These are phyloP conservation scores for Lodderomyces pseudojiufengensis DNA, from an alignment of 1,139 yeast species.

Conservation along the genomic window DNA sequence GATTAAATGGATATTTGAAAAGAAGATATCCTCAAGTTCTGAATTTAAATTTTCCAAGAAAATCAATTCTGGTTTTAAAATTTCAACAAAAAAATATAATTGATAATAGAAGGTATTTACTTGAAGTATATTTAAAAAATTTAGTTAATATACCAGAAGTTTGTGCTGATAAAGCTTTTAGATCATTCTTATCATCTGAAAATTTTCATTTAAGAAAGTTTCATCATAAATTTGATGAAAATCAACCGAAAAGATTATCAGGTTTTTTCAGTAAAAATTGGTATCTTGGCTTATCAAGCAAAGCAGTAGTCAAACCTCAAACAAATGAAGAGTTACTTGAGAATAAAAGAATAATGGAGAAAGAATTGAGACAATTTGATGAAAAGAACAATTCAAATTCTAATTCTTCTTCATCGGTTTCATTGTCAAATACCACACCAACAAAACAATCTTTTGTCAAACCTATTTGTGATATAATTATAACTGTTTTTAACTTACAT, in stretches of 20 bases:
- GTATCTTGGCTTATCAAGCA: slow-evolving; percentile 40
- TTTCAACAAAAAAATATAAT: slow-evolving; percentile 59
- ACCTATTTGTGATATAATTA: slow-evolving; percentile 76
- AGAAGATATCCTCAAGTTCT: slow-evolving; percentile 49
- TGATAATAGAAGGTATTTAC: slow-evolving; percentile 59
- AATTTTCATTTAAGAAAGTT: slow-evolving; percentile 44
- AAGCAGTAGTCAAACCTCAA: slow-evolving; percentile 3
- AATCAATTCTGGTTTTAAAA: slow-evolving; percentile 55
- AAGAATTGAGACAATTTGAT: slow-evolving; percentile 39
- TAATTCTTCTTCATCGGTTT: slow-evolving; percentile 3
- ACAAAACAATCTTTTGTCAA: slow-evolving; percentile 49
- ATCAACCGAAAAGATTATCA: slow-evolving; percentile 9
- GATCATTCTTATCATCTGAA: slow-evolving; percentile 76
- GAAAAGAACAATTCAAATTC: slow-evolving; percentile 26
- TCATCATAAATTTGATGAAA: slow-evolving; percentile 25
- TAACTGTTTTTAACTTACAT: slow-evolving; percentile 66
- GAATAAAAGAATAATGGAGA: slow-evolving; percentile 40
- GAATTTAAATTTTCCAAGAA: slow-evolving; percentile 57
- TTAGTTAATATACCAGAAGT: slow-evolving; percentile 62
- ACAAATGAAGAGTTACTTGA: slow-evolving; percentile 12
- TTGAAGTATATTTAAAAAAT: slow-evolving; percentile 60
- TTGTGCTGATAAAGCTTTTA: slow-evolving; percentile 67
- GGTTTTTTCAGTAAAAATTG: slow-evolving; percentile 37
- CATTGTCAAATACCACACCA: slow-evolving; percentile 6
- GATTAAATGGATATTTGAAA: slow-evolving; percentile 63